Base-by-base conservation (phyloP, 129 eudicot species). In the Gnaphalium uliginosum region DNA sequence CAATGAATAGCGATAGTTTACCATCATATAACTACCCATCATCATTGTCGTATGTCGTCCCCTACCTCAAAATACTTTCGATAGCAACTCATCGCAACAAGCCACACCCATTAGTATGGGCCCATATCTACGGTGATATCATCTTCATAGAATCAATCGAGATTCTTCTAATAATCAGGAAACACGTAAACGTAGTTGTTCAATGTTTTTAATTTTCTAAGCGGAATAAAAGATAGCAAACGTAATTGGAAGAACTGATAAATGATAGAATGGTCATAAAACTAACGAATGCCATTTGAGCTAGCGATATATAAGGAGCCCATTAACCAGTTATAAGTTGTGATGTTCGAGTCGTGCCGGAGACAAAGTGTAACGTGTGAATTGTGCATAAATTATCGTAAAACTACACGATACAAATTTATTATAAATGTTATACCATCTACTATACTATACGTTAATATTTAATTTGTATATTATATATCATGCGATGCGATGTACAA, bases 11-110 rank as follows among this genome's bases (percentile, higher is more conserved):
- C 54, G 66, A 79, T 43, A 72, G 19, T 66, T 72, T 26, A 72
- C 78, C 78, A 11, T 63, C 76, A 51, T 63, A 65, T 73, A 79
- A 64, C 78, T 22, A 64, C 59, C 73, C 59, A 35, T 79, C 73
- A 46, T 64, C 51, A 37, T 79, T 27, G 23, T 63, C 25, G 51
- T 63, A 19, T 79, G 39, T 64, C 14, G 53, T 39, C 59, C 78
- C 83, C 68, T 64, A 79, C 83, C 78, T 63, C 32, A 11, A 72
- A 64, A 53, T 79, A 50, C 72, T 19, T 3, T 13, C 66, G 48
- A 79, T 35, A 71, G 35, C 66, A 48, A 62, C 82, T 71, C 57
- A 60, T 26, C 29, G 19, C 13, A n/a, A 56, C 8, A 61, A 58
- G 11, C 60, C 75, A 35, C 58, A 59, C 10, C 27, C 15, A 8